Conservation (phyloP, 2,329 filamentous ascomycete species). For the Paraconiothyrium sp. region DNA sequence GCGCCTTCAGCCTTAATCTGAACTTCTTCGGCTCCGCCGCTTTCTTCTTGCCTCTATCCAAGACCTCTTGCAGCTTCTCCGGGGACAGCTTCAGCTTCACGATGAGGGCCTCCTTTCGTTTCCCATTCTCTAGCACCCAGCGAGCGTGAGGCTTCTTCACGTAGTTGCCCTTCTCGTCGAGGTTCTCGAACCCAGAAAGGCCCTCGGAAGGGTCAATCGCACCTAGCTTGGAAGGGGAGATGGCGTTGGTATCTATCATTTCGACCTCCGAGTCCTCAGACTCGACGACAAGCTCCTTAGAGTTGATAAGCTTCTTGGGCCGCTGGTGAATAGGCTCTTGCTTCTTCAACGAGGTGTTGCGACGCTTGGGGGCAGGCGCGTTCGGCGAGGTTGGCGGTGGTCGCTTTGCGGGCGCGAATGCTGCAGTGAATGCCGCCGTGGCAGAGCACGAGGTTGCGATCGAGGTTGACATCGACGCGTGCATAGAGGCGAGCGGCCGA, state of each 20-base stretch:
- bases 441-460: background rate
- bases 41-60: background rate
- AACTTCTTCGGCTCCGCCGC: background rate
- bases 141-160: background rate
- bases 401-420: background rate
- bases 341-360: background rate
- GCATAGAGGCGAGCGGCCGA: background rate
- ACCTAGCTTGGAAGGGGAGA: background rate
- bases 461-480: background rate
- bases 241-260: background rate
- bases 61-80: background rate
- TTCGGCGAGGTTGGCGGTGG: background rate
- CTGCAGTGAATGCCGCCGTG: background rate
- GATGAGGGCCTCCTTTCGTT: background rate
- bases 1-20: background rate
- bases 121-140: background rate
- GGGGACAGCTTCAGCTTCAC: slow-evolving; percentile 7
- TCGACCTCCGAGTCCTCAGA: slow-evolving; percentile 1
- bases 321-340: background rate
- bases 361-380: background rate
- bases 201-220: slow-evolving; percentile 8
- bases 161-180: background rate
- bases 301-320: background rate
- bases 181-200: slow-evolving; percentile 1
- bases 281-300: background rate